Conservation (phyloP, 257 asterid species). For the Nicotiana undulata region DNA sequence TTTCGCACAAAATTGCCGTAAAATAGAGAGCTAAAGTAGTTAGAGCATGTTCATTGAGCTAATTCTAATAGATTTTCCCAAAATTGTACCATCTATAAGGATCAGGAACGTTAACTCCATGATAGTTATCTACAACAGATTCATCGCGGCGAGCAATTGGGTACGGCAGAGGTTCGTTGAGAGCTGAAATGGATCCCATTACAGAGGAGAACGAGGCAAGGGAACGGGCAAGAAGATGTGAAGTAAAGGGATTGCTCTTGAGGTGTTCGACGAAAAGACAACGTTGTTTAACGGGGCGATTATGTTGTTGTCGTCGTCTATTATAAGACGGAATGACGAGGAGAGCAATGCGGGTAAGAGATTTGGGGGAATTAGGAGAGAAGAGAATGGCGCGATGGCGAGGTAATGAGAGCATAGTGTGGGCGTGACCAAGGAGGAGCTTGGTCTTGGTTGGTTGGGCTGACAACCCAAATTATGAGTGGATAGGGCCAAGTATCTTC, state of each 20-base stretch:
- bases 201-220: not conserved
- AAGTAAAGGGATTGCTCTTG: not conserved
- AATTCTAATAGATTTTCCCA: not conserved
- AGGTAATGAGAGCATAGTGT: not conserved
- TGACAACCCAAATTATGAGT: not conserved
- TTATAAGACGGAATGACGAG: not conserved
- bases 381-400: not conserved
- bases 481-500: not conserved
- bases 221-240: not conserved
- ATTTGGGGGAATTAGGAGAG: not conserved
- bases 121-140: constrained; percentile 70
- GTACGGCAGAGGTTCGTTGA: constrained; percentile 33
- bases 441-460: not conserved
- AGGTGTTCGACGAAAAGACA: not conserved
- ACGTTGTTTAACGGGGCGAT: not conserved
- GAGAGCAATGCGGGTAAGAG: not conserved
- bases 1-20: not conserved
- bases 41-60: not conserved
- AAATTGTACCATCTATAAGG: constrained; percentile 80
- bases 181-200: constrained; percentile 60
- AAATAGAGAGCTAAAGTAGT: not conserved
- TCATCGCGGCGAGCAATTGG: constrained; percentile 76
- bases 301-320: not conserved
- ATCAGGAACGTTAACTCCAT: constrained; percentile 66
- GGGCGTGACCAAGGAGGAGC: not conserved